Evolutionary conservation across 306 rosid species (phyloP).

Genomic region (Quercus suber): DNA sequence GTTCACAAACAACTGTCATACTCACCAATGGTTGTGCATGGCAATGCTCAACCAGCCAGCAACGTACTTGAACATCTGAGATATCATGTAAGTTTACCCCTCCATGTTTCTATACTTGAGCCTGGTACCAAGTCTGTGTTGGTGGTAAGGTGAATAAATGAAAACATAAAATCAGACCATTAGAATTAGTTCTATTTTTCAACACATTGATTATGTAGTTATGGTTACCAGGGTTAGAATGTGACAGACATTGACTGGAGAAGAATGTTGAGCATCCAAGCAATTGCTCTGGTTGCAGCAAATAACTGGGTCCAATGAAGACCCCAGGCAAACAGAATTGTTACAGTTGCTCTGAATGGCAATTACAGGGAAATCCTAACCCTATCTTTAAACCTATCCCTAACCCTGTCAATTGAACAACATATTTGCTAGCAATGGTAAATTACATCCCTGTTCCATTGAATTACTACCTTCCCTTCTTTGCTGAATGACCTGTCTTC

Average conservation of each 20-base stretch:
- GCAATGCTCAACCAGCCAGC: no score
- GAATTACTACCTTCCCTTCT: constrained; percentile 54
- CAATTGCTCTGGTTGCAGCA: constrained; percentile 67
- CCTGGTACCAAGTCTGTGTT: no score
- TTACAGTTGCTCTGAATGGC: constrained; percentile 50
- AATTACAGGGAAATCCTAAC: constrained; percentile 71
- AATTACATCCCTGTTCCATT: constrained; percentile 30
- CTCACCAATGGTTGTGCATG: no score
- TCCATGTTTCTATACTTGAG: no score
- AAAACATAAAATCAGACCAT: background rate
- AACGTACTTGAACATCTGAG: background rate
- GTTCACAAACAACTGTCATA: no score
- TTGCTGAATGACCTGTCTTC: constrained; percentile 89
- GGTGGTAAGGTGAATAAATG: constrained; percentile 8
- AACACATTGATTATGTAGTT: background rate
- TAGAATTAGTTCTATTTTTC: background rate
- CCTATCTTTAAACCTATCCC: constrained; percentile 57
- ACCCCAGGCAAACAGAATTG: constrained; percentile 58
- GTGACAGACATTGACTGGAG: constrained; percentile 18
- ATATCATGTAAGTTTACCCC: background rate
- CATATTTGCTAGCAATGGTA: constrained; percentile 47
- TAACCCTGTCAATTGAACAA: constrained; percentile 60
- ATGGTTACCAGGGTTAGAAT: constrained; percentile 33
- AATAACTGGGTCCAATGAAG: constrained; percentile 58
- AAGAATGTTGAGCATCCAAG: constrained; percentile 52